Base-by-base conservation (phyloP, 768 basidiomycete genomes). In the Suillus cothurnatus region DNA sequence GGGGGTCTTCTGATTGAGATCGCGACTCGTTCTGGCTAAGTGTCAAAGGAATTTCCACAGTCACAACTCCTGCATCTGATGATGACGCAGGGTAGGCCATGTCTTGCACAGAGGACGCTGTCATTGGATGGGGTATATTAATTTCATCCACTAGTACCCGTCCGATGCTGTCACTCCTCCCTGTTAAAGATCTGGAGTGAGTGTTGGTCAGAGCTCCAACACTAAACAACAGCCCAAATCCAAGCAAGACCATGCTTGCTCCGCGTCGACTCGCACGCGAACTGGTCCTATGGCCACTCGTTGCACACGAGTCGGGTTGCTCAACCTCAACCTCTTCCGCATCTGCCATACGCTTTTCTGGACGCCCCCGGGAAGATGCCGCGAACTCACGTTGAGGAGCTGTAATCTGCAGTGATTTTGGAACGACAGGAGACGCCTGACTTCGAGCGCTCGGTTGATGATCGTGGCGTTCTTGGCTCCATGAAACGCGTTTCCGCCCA, bases 221-320 rank as follows among this genome's bases (percentile, higher is more conserved):
- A 0, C 92, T 84, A 69, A 93, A 89, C 65, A 97, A 77, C 14
- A 88, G 81, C 80, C 92, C 94, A 14, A 86, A 81, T 43, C 92
- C 86, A 67, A 97, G 81, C 69, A 97, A 93, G 23, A 96, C 86
- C 81, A 97, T 89, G 2, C 87, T 88, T 6, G 90, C 89, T 36
- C 90, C 86, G 66, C 87, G 84, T 66, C 87, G 84, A 70, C 87
- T 90, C 9, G 88, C 86, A 66, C 88, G 82, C n/a, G 89, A 90
- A 65, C 79, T 76, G 41, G 81, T 79, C 64, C 76, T 71, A 36
- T 68, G 69, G 60, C 62, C 70, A 41, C 64, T 65, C 36, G 65
- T 17, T 6, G 50, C 47, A 38, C 53, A 55, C 6, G 47, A 52
- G 39, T 17, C 31, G 2, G 64, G 41, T 15, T 70, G 73, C 61